phyloP scores from a whole-genome alignment of 441 rosid genomes.

The Breynia disticha region DNA sequence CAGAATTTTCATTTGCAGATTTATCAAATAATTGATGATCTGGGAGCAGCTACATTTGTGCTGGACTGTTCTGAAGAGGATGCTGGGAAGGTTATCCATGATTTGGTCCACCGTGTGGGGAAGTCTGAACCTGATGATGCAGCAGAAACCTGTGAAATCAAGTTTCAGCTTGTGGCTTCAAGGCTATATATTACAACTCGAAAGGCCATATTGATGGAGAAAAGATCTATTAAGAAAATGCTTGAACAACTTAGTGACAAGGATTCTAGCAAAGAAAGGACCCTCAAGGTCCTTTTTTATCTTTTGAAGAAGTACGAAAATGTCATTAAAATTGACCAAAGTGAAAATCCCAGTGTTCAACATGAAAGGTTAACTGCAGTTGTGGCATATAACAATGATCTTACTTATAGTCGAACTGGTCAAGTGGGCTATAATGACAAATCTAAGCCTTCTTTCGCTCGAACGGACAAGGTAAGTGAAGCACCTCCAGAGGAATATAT shows the following conservation, averaged over 20 bases:
- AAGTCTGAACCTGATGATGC: constrained; percentile 30
- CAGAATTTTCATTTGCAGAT: constrained; percentile 40
- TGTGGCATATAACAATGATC: constrained; percentile 8
- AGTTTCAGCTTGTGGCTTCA: constrained; percentile 43
- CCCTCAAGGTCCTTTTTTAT: constrained; percentile 37
- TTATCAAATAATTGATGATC: constrained; percentile 47
- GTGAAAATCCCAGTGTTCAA: constrained; percentile 21
- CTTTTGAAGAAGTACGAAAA: constrained; percentile 46
- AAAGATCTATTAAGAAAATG: constrained; percentile 45
- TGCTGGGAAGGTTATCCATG: constrained; percentile 52
- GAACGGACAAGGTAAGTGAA: constrained; percentile 16
- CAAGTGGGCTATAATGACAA: constrained; percentile 20
- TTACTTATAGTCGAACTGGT: constrained; percentile 18
- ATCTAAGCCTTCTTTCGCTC: constrained; percentile 13
- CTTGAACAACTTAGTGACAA: constrained; percentile 28
- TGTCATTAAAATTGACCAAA: constrained; percentile 28
- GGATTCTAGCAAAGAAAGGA: constrained; percentile 31
- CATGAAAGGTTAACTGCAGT: constrained; percentile 17
- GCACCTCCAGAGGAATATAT: constrained; percentile 43
- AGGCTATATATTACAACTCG: constrained; percentile 44
- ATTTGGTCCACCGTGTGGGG: constrained; percentile 32
- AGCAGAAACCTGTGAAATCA: constrained; percentile 33
- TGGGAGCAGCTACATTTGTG: constrained; percentile 38
- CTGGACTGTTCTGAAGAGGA: constrained; percentile 56
- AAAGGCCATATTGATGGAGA: constrained; percentile 48